Evolutionary conservation across 129 eudicot species (phyloP), one percentile per base, ranked within the genome.

Genomic region (Scalesia atractyloides): DNA sequence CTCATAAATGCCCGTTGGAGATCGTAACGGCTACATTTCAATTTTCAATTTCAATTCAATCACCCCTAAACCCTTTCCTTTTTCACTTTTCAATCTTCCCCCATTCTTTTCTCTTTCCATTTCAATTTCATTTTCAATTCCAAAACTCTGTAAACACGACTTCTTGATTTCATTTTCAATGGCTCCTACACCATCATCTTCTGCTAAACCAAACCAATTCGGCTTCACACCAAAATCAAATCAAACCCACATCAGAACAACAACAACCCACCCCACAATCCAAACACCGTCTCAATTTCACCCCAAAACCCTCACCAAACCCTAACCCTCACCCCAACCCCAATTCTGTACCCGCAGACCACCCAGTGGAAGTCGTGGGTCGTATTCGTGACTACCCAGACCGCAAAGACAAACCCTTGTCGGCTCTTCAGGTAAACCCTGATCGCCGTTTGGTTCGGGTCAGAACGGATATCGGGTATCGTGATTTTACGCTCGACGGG

Each of bases 341-440:
- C 70, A 54, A 60, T 56, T 11, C 62, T 3, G n/a, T 4, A 5
- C 74, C 33, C 11, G 33, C 84, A 1, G 98, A 94, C n/a, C 99
- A 94, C 79, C 99, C 99, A 0, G 96, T 94, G 14, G 99, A 94
- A 64, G 99, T 94, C 1, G 75, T 94, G 11, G 96, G 97, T 9
- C 73, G 99, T 43, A 88, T 94, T 22, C 83, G 99, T 0, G 90
- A 94, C 64, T 75, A 84, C 75, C 93, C 98, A 1, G 92, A 85
- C 30, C 75, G 68, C 2, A 84, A 85, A 73, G 87, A 84, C 2
- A 84, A 82, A 49, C 83, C 83, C 67, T 68, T 73, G n/a, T 78
- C 93, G 0, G 70, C 74, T 11, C 66, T 90, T 3, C 88, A 84
- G 8, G 66, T 91, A 7, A 80, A 85, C 66, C 64, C 81, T 0